phyloP scores from a whole-genome alignment of 306 rosid species.

The Spatholobus suberectus region DNA sequence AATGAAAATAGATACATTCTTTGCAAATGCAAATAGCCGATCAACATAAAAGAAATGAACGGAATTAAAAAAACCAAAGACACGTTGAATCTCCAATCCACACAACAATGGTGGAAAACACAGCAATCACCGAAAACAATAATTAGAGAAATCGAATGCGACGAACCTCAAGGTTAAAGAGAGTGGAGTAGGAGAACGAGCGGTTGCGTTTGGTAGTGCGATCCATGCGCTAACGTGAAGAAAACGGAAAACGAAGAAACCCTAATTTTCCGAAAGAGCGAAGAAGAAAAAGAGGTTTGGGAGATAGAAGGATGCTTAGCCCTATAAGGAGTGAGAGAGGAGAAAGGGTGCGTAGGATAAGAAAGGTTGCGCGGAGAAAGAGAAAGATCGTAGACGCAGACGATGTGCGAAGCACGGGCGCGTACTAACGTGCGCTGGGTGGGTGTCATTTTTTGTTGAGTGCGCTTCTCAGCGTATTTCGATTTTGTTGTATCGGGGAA shows the following conservation, averaged over 20 bases:
- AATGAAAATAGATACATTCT: background rate
- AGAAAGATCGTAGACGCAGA: slow-evolving; percentile 46
- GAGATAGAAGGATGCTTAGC: slow-evolving; percentile 28
- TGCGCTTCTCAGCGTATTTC: slow-evolving; percentile 37
- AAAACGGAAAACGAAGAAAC: slow-evolving; percentile 33
- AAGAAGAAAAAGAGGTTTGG: slow-evolving; percentile 29
- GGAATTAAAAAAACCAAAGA: background rate
- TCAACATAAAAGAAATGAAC: background rate
- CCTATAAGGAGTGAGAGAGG: slow-evolving; percentile 36
- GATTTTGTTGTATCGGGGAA: background rate
- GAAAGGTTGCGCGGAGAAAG: background rate
- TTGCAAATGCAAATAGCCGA: background rate
- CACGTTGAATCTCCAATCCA: slow-evolving; percentile 20
- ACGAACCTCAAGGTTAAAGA: slow-evolving; percentile 86
- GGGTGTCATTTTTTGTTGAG: slow-evolving; percentile 40
- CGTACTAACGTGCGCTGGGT: slow-evolving; percentile 44
- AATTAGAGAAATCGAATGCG: background rate
- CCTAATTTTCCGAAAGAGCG: slow-evolving; percentile 39
- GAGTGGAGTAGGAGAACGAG: slow-evolving; percentile 62
- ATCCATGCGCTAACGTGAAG: slow-evolving; percentile 56
- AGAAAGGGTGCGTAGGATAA: slow-evolving; percentile 66
- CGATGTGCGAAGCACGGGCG: slow-evolving; percentile 31
- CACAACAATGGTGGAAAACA: background rate
- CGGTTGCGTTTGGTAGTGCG: slow-evolving; percentile 65
- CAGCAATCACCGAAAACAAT: background rate